Percentiles rank a stretch among this genome's conserved stretches.
Evolutionary conservation across 306 rosid genomes (phyloP).

Genomic region (Potentilla sterilis): DNA sequence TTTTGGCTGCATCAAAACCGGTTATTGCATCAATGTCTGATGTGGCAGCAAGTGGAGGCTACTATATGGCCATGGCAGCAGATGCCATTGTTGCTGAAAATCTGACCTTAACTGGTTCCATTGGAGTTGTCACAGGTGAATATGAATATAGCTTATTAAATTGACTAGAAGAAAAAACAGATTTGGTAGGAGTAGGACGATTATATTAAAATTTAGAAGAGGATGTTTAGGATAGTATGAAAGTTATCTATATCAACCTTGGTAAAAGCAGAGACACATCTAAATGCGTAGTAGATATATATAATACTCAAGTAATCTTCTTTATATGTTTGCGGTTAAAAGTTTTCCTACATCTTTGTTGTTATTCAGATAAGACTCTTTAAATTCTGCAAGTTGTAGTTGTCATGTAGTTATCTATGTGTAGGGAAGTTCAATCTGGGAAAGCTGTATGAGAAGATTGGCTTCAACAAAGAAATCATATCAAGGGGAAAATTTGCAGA

Average conservation of each 20-base stretch:
- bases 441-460: constrained; percentile 91
- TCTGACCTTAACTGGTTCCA: constrained; percentile 91
- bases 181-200: neutral
- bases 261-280: neutral
- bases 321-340: neutral
- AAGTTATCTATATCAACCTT: neutral
- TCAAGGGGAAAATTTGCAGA: constrained; percentile 92
- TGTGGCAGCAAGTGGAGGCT: constrained; percentile 98
- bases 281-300: neutral
- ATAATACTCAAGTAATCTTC: neutral
- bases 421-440: constrained; percentile 80
- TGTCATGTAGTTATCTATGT: constrained; percentile 19
- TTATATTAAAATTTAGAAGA: neutral
- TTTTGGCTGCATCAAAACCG: constrained; percentile 89
- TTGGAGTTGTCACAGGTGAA: constrained; percentile 92
- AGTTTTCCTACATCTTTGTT: neutral
- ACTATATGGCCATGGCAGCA: constrained; percentile 98
- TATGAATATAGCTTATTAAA: constrained; percentile 11
- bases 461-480: constrained; percentile 87
- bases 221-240: neutral
- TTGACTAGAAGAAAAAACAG: neutral
- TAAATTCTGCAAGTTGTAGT: neutral
- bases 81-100: constrained; percentile 90
- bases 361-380: neutral
- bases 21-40: constrained; percentile 97